Conservation (phyloP, 1,284 basidiomycete species). For the Tremellales sp. region DNA sequence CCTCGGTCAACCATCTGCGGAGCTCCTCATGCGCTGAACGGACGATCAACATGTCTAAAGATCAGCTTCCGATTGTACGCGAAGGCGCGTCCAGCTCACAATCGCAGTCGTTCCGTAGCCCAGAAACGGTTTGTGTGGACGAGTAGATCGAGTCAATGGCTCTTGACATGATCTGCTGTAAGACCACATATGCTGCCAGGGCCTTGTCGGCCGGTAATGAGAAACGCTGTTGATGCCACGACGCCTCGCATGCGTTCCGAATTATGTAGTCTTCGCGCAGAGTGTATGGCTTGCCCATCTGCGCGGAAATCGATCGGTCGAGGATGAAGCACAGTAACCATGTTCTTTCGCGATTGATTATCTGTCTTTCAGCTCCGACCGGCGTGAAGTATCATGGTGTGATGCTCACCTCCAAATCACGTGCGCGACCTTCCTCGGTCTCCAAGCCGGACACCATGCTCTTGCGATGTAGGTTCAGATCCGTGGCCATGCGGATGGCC, state of each 20-base stretch:
- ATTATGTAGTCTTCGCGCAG: constrained; percentile 67
- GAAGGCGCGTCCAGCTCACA: constrained; percentile 60
- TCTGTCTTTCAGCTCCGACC: constrained; percentile 49
- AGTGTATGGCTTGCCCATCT: constrained; percentile 50
- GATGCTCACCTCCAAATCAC: constrained; percentile 46
- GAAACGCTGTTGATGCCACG: constrained; percentile 55
- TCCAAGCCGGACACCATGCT: constrained; percentile 64
- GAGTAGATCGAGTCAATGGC: constrained; percentile 88
- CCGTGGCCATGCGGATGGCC: constrained; percentile 77
- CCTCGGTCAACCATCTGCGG: constrained; percentile 34
- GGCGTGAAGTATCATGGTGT: background rate
- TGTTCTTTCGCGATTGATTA: constrained; percentile 88
- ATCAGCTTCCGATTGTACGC: constrained; percentile 60
- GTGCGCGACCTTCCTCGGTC: constrained; percentile 59
- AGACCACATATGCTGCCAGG: constrained; percentile 53
- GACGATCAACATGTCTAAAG: constrained; percentile 39
- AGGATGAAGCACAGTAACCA: constrained; percentile 90
- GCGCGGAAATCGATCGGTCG: constrained; percentile 84
- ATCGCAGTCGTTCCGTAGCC: constrained; percentile 80
- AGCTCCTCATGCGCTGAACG: constrained; percentile 45
- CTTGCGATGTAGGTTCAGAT: constrained; percentile 91
- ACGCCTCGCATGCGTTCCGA: constrained; percentile 72
- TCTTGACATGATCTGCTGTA: constrained; percentile 81
- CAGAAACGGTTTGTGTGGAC: constrained; percentile 72
- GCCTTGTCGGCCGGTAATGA: constrained; percentile 59